phyloP scores from a whole-genome alignment of 2,329 filamentous ascomycete genomes.

The Didymella glomerata region DNA sequence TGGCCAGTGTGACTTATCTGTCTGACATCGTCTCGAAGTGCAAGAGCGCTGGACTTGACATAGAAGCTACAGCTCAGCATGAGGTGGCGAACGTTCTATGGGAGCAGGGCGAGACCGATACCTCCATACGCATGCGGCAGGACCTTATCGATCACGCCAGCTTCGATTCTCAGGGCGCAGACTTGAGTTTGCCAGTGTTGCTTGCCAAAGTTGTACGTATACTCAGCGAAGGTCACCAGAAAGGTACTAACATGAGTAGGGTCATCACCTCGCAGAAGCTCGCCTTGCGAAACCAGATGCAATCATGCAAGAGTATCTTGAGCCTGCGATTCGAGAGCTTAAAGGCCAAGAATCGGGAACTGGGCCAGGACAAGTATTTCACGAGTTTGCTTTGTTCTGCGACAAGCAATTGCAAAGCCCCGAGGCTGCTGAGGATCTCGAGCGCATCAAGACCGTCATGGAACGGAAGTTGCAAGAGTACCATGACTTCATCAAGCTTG shows the following conservation, averaged over 20 bases:
- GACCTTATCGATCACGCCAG: constrained; percentile 60
- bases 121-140: constrained; percentile 89
- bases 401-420: constrained; percentile 91
- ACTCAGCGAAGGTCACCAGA: no score
- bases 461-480: constrained; percentile 85
- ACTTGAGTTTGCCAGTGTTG: constrained; percentile 66
- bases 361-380: constrained; percentile 87
- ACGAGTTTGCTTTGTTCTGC: constrained; percentile 94
- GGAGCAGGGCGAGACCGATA: constrained; percentile 89
- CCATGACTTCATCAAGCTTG: constrained; percentile 71
- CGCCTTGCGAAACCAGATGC: constrained; percentile 88
- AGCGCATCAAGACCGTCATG: constrained; percentile 78
- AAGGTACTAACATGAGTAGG: constrained; percentile 56
- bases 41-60: constrained; percentile 73
- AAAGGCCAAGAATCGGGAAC: constrained; percentile 71
- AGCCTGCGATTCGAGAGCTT: constrained; percentile 83
- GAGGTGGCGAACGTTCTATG: constrained; percentile 91
- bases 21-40: constrained; percentile 77
- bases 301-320: constrained; percentile 86
- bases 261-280: constrained; percentile 87
- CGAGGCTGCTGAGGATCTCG: constrained; percentile 84
- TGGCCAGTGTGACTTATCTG: constrained; percentile 86
- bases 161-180: constrained; percentile 42
- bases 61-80: constrained; percentile 79
- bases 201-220: constrained; percentile 76